A percentile compares a stretch with the other conserved stretches of the same genome.
phyloP scores from a whole-genome alignment of 208 protist genomes.

The Leishmania turanica region DNA sequence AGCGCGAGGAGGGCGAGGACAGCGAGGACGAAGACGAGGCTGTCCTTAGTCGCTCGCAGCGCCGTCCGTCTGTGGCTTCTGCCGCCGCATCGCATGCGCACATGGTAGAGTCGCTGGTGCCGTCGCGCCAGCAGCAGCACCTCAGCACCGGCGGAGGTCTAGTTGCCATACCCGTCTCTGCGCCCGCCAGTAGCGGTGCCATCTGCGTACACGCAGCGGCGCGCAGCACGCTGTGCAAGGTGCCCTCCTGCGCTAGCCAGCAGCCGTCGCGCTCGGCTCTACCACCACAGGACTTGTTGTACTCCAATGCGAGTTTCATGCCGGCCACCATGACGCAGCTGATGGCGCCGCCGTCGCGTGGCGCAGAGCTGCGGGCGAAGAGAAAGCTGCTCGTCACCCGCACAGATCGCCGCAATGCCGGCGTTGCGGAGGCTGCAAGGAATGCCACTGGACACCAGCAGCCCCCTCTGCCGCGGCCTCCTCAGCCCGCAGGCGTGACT shows the following conservation, averaged over 20 bases:
- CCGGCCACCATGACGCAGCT: slow-evolving; percentile 46
- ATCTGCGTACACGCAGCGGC: not conserved
- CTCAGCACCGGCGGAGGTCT: slow-evolving; percentile 3
- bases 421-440: not conserved
- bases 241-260: slow-evolving; percentile 4
- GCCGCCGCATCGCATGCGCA: slow-evolving; percentile 18
- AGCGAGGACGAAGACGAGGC: slow-evolving; percentile 38
- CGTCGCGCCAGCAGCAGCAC: slow-evolving; percentile 28
- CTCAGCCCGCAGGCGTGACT: not conserved
- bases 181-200: not conserved
- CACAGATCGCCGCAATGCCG: slow-evolving; percentile 33
- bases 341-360: slow-evolving; percentile 41
- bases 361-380: slow-evolving; percentile 41
- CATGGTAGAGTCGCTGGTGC: slow-evolving; percentile 22
- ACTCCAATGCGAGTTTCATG: slow-evolving; percentile 31
- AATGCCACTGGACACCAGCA: not conserved
- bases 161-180: not conserved
- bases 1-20: slow-evolving; percentile 42
- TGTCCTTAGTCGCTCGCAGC: slow-evolving; percentile 16
- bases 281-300: slow-evolving; percentile 1
- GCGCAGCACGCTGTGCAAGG: not conserved
- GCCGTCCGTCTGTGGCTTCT: slow-evolving; percentile 1
- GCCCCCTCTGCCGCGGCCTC: not conserved
- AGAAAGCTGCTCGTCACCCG: slow-evolving; percentile 41
- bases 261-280: not conserved